Conservation (phyloP, 1,284 basidiomycete species). For the Porogramme epimiltina region DNA sequence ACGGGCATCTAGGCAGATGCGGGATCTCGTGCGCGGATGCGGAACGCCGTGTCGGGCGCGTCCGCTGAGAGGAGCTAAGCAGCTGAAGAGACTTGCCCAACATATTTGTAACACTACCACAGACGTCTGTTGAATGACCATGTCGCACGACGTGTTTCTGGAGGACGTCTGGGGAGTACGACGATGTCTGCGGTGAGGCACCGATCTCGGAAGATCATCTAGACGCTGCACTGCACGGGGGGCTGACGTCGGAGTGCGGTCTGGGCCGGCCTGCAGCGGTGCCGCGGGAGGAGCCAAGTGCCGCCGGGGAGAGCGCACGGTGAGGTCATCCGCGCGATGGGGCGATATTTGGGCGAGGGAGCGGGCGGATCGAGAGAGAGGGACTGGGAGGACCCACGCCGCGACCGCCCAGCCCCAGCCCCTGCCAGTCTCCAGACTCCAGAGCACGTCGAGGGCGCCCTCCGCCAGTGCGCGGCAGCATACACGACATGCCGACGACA, state of each 20-base stretch:
- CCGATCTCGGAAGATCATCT: too few relatives aligned
- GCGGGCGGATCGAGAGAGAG: too few relatives aligned
- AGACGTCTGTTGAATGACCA: neutral
- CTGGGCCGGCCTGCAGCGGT: too few relatives aligned
- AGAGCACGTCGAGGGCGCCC: too few relatives aligned
- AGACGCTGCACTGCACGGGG: too few relatives aligned
- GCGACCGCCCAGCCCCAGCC: too few relatives aligned
- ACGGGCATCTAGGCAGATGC: slow-evolving; percentile 13
- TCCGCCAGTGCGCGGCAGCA: slow-evolving; percentile 1
- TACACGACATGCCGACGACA: slow-evolving; percentile 31
- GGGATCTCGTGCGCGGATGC: neutral
- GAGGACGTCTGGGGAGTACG: neutral
- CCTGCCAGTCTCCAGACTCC: too few relatives aligned
- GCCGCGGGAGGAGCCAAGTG: neutral
- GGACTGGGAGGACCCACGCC: too few relatives aligned
- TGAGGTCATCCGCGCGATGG: slow-evolving; percentile 13
- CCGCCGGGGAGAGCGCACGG: slow-evolving; percentile 5
- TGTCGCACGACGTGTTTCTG: too few relatives aligned
- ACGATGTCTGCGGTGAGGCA: too few relatives aligned
- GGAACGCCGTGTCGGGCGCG: neutral
- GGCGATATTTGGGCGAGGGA: too few relatives aligned
- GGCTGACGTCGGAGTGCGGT: neutral
- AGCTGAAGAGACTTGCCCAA: neutral
- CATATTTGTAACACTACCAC: slow-evolving; percentile 1
- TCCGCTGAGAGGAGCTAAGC: too few relatives aligned